A percentile compares a stretch with the other conserved stretches of the same genome.
Evolutionary conservation across 768 basidiomycete species (phyloP).

Genomic region (Naganishia onofrii): DNA sequence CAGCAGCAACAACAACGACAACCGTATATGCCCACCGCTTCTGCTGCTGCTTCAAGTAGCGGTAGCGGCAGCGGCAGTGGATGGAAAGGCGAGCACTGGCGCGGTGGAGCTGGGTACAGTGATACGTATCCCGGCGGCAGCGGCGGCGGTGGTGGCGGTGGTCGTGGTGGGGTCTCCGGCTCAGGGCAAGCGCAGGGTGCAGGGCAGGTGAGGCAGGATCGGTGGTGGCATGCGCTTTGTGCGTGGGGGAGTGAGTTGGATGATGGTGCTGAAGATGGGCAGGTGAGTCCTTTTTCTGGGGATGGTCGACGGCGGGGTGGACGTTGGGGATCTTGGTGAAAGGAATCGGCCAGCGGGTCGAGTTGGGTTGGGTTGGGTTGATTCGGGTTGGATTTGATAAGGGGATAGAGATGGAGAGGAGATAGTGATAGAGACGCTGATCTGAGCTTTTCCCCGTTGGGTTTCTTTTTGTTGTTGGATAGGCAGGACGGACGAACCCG

Average conservation of each 20-base stretch:
- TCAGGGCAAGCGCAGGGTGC: neutral
- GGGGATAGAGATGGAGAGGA: no score
- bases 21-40: neutral
- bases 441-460: no score
- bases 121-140: constrained; percentile 2
- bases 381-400: no score
- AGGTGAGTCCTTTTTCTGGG: no score
- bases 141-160: no score
- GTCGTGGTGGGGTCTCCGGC: neutral
- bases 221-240: constrained; percentile 52
- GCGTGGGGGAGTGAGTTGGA: constrained; percentile 51
- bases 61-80: constrained; percentile 8
- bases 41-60: neutral
- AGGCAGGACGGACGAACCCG: constrained; percentile 51
- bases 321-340: no score
- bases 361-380: no score
- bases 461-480: no score
- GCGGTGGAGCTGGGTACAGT: constrained; percentile 22
- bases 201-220: constrained; percentile 33
- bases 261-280: constrained; percentile 45
- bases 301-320: no score
- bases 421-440: no score
- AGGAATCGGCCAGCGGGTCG: no score
- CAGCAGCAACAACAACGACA: no score
- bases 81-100: constrained; percentile 26